phyloP scores from a whole-genome alignment of 1,139 yeast species.

The Debaryomyces robertsiae region DNA sequence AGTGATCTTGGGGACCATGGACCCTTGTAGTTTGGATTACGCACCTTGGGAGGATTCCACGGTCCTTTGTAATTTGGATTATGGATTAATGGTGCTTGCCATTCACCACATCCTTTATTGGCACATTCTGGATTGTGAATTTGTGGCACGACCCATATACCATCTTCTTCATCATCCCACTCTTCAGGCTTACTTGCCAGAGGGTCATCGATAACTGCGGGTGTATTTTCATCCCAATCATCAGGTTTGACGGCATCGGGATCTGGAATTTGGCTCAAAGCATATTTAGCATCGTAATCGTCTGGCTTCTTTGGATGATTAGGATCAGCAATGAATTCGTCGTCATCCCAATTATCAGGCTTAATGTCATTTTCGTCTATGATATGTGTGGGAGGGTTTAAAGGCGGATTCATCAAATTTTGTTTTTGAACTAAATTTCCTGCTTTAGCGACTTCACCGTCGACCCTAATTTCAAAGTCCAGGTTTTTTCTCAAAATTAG shows the following conservation, averaged over 20 bases:
- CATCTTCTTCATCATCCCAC: constrained; percentile 90
- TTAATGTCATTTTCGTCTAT: constrained; percentile 62
- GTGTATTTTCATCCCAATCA: constrained; percentile 74
- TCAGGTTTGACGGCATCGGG: constrained; percentile 68
- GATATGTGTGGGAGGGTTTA: constrained; percentile 65
- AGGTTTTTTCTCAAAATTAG: constrained; percentile 65
- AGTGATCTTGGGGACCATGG: constrained; percentile 72
- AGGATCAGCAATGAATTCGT: constrained; percentile 66
- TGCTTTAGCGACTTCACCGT: constrained; percentile 71
- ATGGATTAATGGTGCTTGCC: constrained; percentile 58
- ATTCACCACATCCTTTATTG: constrained; percentile 71
- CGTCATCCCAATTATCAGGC: constrained; percentile 83
- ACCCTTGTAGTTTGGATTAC: constrained; percentile 79
- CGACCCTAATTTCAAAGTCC: constrained; percentile 75
- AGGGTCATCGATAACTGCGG: constrained; percentile 65
- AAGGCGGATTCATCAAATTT: constrained; percentile 57
- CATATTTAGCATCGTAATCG: constrained; percentile 74
- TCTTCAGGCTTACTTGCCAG: constrained; percentile 63
- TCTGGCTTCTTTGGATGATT: constrained; percentile 63
- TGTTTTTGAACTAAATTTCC: constrained; percentile 62
- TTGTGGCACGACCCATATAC: constrained; percentile 74
- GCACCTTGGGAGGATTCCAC: constrained; percentile 69
- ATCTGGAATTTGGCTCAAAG: constrained; percentile 61
- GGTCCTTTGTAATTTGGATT: constrained; percentile 77
- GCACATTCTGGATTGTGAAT: constrained; percentile 75